A percentile compares a stretch with the other conserved stretches of the same genome.
phyloP scores from a whole-genome alignment of 2,329 filamentous ascomycete genomes.

The Diplodia sapinea region DNA sequence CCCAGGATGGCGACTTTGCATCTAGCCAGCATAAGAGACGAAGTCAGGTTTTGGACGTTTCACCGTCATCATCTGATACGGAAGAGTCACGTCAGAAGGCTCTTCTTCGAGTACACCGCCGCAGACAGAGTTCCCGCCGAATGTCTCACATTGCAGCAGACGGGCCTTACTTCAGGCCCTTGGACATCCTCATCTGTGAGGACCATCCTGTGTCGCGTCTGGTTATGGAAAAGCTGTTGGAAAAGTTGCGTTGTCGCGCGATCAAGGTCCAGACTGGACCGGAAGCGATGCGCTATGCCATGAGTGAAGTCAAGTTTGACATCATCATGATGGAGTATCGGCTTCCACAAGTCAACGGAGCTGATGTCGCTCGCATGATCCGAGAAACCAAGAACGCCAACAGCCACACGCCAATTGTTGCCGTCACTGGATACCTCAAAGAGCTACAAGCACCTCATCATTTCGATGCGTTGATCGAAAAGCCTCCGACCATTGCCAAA shows the following conservation, averaged over 20 bases:
- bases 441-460: slow-evolving; percentile 93
- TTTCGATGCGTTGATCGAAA: slow-evolving; percentile 94
- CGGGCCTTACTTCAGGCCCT: slow-evolving; percentile 82
- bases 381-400: slow-evolving; percentile 96
- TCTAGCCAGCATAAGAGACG: slow-evolving; percentile 82
- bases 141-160: slow-evolving; percentile 90
- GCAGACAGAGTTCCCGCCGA: slow-evolving; percentile 92
- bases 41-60: slow-evolving; percentile 95
- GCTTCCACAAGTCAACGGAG: slow-evolving; percentile 90
- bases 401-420: slow-evolving; percentile 91
- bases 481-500: slow-evolving; percentile 92
- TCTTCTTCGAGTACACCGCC: slow-evolving; percentile 86
- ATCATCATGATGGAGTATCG: slow-evolving; percentile 99
- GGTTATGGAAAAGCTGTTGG: slow-evolving; percentile 98
- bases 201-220: slow-evolving; percentile 95
- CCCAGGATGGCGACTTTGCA: slow-evolving; percentile 73
- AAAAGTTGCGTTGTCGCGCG: slow-evolving; percentile 92
- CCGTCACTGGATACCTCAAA: slow-evolving; percentile 97
- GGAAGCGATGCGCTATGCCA: slow-evolving; percentile 89
- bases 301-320: slow-evolving; percentile 98
- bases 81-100: slow-evolving; percentile 92
- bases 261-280: slow-evolving; percentile 89
- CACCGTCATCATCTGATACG: slow-evolving; percentile 95
- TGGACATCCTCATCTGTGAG: slow-evolving; percentile 96
- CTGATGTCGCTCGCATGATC: slow-evolving; percentile 96